phyloP scores from a whole-genome alignment of 2,329 filamentous ascomycete genomes.

The Beauveria varroae region DNA sequence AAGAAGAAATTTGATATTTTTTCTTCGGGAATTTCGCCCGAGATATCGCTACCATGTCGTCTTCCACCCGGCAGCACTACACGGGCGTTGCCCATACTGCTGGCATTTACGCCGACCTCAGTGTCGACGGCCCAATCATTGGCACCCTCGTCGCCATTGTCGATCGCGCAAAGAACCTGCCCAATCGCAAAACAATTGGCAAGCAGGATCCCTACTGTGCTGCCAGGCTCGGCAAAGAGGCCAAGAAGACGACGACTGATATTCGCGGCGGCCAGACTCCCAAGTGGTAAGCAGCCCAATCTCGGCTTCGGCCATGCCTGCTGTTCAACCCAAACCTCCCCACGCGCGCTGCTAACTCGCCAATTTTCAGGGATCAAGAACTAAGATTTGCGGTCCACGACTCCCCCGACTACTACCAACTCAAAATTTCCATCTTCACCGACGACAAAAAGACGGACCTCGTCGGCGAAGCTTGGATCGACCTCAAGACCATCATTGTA shows the following conservation, averaged over 20 bases:
- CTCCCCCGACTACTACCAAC: constrained; percentile 88
- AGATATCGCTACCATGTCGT: constrained; percentile 34
- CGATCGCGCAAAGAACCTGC: constrained; percentile 93
- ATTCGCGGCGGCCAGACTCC: constrained; percentile 92
- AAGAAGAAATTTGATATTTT: not conserved
- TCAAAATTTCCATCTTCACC: constrained; percentile 95
- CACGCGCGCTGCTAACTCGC: constrained; percentile 12
- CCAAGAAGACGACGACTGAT: constrained; percentile 94
- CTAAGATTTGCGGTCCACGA: constrained; percentile 94
- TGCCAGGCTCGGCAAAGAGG: constrained; percentile 87
- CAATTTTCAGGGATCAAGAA: constrained; percentile 76
- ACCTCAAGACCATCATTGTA: constrained; percentile 72
- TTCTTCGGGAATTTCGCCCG: too few relatives aligned
- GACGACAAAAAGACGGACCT: constrained; percentile 97
- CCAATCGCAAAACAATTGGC: constrained; percentile 93
- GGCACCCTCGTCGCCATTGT: constrained; percentile 88
- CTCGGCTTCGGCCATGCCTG: not conserved
- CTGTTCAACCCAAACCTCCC: not conserved
- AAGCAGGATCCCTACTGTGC: constrained; percentile 99
- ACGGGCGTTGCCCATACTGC: constrained; percentile 58
- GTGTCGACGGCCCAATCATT: constrained; percentile 84
- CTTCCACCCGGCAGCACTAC: constrained; percentile 26
- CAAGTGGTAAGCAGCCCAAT: constrained; percentile 59
- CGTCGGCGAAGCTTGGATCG: constrained; percentile 90
- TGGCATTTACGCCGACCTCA: constrained; percentile 92